phyloP scores from a whole-genome alignment of 805 yeast genomes.

The Ogataea corticis region DNA sequence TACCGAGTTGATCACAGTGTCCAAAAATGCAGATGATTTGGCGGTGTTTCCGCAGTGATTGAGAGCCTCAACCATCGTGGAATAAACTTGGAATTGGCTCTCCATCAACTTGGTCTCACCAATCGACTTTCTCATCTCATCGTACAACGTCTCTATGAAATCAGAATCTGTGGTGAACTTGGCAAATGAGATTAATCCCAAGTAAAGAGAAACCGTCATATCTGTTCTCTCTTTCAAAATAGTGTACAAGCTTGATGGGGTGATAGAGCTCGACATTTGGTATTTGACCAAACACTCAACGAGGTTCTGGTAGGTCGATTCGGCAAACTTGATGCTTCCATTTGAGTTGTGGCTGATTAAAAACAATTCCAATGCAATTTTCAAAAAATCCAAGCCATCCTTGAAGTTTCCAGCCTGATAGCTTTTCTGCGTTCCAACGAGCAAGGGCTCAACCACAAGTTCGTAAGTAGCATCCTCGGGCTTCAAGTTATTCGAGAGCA shows the following conservation, averaged over 20 bases:
- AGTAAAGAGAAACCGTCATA: constrained; percentile 31
- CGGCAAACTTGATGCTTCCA: constrained; percentile 18
- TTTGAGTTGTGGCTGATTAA: constrained; percentile 29
- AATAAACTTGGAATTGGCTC: constrained; percentile 51
- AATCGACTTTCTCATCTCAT: constrained; percentile 28
- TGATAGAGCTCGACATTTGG: constrained; percentile 22
- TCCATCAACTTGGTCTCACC: constrained; percentile 7
- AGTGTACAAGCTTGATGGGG: constrained; percentile 18
- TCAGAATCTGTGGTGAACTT: constrained; percentile 38
- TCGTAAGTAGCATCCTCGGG: constrained; percentile 60
- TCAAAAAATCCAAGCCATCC: constrained; percentile 48
- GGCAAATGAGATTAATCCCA: constrained; percentile 42
- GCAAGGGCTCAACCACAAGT: constrained; percentile 49
- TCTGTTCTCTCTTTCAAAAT: constrained; percentile 17
- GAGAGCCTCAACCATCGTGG: constrained; percentile 52
- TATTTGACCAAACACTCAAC: constrained; percentile 29
- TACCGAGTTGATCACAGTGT: constrained; percentile 43
- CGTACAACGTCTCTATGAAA: constrained; percentile 40
- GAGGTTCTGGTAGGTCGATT: constrained; percentile 22
- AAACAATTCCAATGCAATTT: constrained; percentile 50
- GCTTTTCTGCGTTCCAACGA: constrained; percentile 49
- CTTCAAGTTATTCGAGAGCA: constrained; percentile 51
- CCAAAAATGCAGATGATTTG: constrained; percentile 57
- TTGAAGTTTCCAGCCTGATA: constrained; percentile 36
- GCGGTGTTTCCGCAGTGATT: constrained; percentile 49